A percentile compares a stretch with the other conserved stretches of the same genome.
These are phyloP conservation scores for Elsinoe batatas DNA, from an alignment of 2,329 filamentous ascomycete genomes.

Conservation along the genomic window DNA sequence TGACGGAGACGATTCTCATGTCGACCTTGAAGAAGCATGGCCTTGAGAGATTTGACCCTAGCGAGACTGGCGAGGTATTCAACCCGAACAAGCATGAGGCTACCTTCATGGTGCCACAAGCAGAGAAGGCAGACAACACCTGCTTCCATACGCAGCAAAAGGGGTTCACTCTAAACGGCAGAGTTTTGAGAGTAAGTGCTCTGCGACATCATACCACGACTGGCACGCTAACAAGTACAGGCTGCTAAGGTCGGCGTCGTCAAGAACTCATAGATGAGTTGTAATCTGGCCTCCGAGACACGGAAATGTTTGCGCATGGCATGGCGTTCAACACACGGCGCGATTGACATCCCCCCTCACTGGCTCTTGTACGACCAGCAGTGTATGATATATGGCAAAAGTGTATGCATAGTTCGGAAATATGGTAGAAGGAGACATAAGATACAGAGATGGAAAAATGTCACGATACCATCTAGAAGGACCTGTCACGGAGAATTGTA, in stretches of 20 bases:
- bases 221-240: constrained; percentile 20
- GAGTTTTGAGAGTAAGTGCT: constrained; percentile 57
- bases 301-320: background rate
- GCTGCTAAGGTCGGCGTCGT: constrained; percentile 95
- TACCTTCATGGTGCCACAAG: constrained; percentile 82
- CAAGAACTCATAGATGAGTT: constrained; percentile 53
- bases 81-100: constrained; percentile 96
- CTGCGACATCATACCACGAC: background rate
- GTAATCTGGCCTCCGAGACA: background rate
- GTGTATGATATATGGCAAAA: too few relatives aligned
- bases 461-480: background rate
- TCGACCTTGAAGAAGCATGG: constrained; percentile 88
- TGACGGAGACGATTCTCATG: constrained; percentile 88
- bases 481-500: background rate
- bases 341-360: background rate
- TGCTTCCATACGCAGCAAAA: constrained; percentile 93
- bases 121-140: constrained; percentile 78
- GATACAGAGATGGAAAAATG: background rate
- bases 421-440: background rate
- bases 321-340: background rate
- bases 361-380: background rate
- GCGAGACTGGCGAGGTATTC: constrained; percentile 66
- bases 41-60: constrained; percentile 76
- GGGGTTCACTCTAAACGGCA: constrained; percentile 87
- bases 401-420: too few relatives aligned